phyloP scores from a whole-genome alignment of 2,329 filamentous ascomycete genomes.

The Cordyceps pruinosa region DNA sequence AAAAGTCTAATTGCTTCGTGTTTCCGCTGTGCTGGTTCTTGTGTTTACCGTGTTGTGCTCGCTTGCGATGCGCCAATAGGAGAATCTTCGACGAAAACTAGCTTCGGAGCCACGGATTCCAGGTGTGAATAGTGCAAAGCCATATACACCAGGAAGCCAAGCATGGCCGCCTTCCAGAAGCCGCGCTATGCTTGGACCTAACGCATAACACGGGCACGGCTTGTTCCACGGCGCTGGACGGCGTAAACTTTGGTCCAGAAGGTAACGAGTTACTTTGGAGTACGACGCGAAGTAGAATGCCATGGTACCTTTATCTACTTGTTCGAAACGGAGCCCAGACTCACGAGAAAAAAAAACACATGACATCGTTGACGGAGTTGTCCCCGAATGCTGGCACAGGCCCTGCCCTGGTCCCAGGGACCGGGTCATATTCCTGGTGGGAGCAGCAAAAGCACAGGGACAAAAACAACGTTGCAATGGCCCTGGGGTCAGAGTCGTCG shows the following conservation, averaged over 20 bases:
- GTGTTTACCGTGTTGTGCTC: too few species aligned
- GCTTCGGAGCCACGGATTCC: too few species aligned
- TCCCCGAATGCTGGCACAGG: neutral
- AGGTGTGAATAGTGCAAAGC: too few species aligned
- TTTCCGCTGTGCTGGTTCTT: too few species aligned
- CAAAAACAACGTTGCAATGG: slow-evolving; percentile 1
- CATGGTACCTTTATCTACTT: neutral
- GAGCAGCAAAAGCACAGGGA: too few species aligned
- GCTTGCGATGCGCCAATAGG: too few species aligned
- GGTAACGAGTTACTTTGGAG: neutral
- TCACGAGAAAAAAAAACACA: neutral
- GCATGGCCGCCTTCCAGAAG: neutral
- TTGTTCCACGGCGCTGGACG: neutral
- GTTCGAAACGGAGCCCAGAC: neutral
- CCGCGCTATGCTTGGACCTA: neutral
- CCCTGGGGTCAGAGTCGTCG: neutral
- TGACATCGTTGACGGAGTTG: neutral
- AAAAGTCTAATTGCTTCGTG: too few species aligned
- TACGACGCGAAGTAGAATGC: neutral
- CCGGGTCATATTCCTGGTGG: neutral
- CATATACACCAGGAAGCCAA: too few species aligned
- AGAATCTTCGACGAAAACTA: too few species aligned
- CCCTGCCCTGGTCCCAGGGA: neutral
- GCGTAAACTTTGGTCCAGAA: neutral
- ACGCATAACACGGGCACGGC: too few species aligned